Percentiles rank a stretch among this genome's conserved stretches.
phyloP scores from a whole-genome alignment of 2,329 filamentous ascomycete species.

The Talaromyces sp. region DNA sequence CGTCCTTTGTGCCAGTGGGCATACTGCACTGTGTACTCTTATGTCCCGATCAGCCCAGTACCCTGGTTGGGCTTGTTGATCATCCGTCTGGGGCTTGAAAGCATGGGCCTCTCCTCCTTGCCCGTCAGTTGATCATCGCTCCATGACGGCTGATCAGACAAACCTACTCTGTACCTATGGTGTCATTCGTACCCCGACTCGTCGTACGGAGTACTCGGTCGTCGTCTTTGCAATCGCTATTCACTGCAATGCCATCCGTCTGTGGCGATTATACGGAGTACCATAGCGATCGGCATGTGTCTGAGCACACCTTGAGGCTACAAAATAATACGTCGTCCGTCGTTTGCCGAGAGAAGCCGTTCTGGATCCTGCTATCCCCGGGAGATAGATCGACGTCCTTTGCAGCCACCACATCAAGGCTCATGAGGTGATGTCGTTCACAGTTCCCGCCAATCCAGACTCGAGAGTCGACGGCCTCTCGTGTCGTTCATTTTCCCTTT shows the following conservation, averaged over 20 bases:
- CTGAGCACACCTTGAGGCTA: background rate
- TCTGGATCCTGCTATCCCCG: background rate
- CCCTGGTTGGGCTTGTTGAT: conserved; percentile 7
- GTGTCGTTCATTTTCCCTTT: background rate
- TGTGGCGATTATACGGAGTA: background rate
- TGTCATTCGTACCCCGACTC: background rate
- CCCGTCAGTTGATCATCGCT: background rate
- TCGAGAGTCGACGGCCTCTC: background rate
- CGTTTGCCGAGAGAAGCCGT: background rate
- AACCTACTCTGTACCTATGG: background rate
- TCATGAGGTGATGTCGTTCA: background rate
- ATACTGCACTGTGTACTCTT: too few species aligned
- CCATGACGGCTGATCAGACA: background rate
- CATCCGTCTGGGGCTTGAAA: conserved; percentile 3
- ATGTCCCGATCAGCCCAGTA: background rate
- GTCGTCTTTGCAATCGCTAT: background rate
- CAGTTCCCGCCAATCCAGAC: background rate
- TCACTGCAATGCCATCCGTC: background rate
- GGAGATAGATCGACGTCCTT: background rate
- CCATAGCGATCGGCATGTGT: background rate
- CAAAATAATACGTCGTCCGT: background rate
- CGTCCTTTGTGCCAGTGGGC: background rate
- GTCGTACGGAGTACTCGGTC: too few species aligned
- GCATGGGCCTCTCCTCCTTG: conserved; percentile 4
- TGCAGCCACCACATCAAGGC: background rate